Conservation (phyloP, 169 alveolate genomes). For the Cryptosporidium bovis region DNA sequence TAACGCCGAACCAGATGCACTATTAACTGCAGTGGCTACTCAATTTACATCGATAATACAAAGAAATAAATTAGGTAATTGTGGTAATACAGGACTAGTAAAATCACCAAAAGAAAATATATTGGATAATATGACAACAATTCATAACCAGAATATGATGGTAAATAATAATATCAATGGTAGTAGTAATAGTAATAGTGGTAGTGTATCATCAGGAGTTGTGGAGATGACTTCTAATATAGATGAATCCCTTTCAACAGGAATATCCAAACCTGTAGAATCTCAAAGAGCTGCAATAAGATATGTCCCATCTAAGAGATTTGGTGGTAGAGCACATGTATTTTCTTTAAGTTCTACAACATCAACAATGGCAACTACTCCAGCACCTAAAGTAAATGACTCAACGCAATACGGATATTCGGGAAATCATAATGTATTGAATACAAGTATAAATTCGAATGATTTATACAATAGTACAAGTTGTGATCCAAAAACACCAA, state of each 20-base stretch:
- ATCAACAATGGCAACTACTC: slow-evolving; percentile 62
- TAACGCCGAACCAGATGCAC: slow-evolving; percentile 63
- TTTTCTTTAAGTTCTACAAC: slow-evolving; percentile 70
- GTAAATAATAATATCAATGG: neutral
- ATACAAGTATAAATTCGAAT: slow-evolving; percentile 1
- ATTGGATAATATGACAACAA: slow-evolving; percentile 20
- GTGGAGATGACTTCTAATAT: slow-evolving; percentile 38
- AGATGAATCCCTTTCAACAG: slow-evolving; percentile 15
- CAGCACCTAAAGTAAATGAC: slow-evolving; percentile 55
- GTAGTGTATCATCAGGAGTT: slow-evolving; percentile 2
- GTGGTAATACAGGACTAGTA: neutral
- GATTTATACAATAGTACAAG: slow-evolving; percentile 10
- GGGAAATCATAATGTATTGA: neutral
- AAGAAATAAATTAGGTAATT: slow-evolving; percentile 39
- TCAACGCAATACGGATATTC: slow-evolving; percentile 58
- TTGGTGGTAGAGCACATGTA: slow-evolving; percentile 74
- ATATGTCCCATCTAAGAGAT: slow-evolving; percentile 63
- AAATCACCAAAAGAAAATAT: slow-evolving; percentile 37
- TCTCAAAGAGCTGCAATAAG: slow-evolving; percentile 72
- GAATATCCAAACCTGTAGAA: slow-evolving; percentile 47
- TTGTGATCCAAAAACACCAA: slow-evolving; percentile 61
- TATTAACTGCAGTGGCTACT: slow-evolving; percentile 62
- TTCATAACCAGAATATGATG: slow-evolving; percentile 33
- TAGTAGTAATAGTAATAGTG: neutral
- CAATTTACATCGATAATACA: slow-evolving; percentile 67